Conservation (phyloP, 805 yeast genomes). For the Candida tibetensis region DNA sequence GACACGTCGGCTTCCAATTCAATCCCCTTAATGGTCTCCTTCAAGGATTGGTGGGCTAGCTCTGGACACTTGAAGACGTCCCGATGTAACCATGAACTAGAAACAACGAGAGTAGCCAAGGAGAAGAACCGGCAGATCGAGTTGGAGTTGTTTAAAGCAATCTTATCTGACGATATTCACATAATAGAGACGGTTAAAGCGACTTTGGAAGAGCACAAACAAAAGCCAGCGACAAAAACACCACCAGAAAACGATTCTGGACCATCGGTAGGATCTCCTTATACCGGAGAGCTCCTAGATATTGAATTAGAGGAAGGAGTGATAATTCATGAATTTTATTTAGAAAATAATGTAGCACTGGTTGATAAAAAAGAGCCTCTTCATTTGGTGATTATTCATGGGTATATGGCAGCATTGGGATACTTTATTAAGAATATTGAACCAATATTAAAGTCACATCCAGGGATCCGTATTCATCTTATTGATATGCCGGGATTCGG, state of each 20-base stretch:
- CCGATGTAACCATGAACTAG: constrained; percentile 7
- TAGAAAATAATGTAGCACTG: constrained; percentile 19
- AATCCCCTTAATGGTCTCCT: constrained; percentile 23
- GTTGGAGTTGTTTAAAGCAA: constrained; percentile 31
- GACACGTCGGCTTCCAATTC: constrained; percentile 12
- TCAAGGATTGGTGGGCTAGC: constrained; percentile 40
- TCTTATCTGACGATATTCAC: constrained; percentile 29
- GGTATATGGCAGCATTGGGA: constrained; percentile 46
- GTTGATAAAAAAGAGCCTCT: constrained; percentile 11
- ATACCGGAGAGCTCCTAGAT: constrained; percentile 27
- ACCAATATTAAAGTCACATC: constrained; percentile 24
- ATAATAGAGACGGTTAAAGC: constrained; percentile 11
- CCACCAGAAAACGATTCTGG: background rate
- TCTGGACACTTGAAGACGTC: constrained; percentile 21
- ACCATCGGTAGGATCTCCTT: background rate
- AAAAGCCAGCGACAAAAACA: background rate
- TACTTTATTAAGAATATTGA: constrained; percentile 40
- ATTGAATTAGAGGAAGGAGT: constrained; percentile 25
- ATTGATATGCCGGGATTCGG: constrained; percentile 45
- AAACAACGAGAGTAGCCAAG: constrained; percentile 15
- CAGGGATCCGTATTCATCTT: constrained; percentile 36
- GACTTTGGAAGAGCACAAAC: constrained; percentile 15
- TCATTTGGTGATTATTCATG: constrained; percentile 38
- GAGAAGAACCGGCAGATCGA: constrained; percentile 28
- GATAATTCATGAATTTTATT: constrained; percentile 36